These are phyloP conservation scores for Pterulicium gracile DNA, from an alignment of 1,284 basidiomycete species.

Conservation along the genomic window DNA sequence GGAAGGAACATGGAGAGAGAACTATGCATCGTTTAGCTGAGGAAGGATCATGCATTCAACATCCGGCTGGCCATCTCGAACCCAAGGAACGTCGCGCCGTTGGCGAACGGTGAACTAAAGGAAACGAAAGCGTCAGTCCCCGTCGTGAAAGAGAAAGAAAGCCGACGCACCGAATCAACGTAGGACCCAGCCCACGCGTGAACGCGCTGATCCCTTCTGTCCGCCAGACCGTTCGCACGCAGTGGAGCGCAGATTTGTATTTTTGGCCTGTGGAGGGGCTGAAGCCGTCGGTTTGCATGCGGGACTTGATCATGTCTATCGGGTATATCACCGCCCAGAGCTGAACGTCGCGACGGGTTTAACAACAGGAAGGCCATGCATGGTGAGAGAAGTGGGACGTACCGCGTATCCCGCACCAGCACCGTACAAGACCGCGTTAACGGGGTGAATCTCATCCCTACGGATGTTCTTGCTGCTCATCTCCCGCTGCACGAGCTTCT, in stretches of 20 bases:
- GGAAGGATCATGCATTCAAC: constrained; percentile 36
- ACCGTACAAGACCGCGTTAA: constrained; percentile 76
- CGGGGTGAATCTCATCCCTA: constrained; percentile 67
- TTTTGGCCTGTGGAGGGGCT: constrained; percentile 62
- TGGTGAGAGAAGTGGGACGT: constrained; percentile 18
- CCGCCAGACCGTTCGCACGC: constrained; percentile 71
- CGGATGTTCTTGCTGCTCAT: constrained; percentile 58
- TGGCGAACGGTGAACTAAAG: constrained; percentile 75
- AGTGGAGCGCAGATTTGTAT: constrained; percentile 77
- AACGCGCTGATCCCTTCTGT: constrained; percentile 81
- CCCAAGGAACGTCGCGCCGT: constrained; percentile 88
- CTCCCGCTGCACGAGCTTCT: constrained; percentile 83
- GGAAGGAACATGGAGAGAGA: too few species aligned
- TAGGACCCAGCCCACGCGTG: constrained; percentile 82
- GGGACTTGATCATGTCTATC: constrained; percentile 90
- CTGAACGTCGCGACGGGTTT: constrained; percentile 24
- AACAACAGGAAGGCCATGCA: constrained; percentile 3
- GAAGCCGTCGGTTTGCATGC: constrained; percentile 92
- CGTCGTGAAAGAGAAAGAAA: too few species aligned
- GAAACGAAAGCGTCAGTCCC: constrained; percentile 12
- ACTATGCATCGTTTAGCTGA: too few species aligned
- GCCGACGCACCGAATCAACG: constrained; percentile 74
- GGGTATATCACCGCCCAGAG: constrained; percentile 85
- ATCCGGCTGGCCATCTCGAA: constrained; percentile 79
- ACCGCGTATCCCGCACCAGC: constrained; percentile 81